Conservation (phyloP, 257 asterid genomes). For the Nicotiana sylvestris region DNA sequence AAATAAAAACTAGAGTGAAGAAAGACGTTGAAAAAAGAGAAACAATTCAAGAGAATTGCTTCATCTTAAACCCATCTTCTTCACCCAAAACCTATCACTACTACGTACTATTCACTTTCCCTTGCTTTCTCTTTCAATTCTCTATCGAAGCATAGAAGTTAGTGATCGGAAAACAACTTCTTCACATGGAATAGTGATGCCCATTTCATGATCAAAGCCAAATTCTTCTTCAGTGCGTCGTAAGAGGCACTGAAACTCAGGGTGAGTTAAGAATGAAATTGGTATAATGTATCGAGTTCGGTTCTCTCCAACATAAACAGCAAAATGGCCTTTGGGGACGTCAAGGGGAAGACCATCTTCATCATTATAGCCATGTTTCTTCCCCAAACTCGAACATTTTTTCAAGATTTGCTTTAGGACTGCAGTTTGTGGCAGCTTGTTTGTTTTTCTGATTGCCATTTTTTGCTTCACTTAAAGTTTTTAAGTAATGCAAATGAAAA, state of each 20-base stretch:
- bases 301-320: slow-evolving; percentile 43
- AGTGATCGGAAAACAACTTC: slow-evolving; percentile 42
- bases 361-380: slow-evolving; percentile 23
- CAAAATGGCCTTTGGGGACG: slow-evolving; percentile 49
- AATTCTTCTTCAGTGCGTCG: slow-evolving; percentile 47
- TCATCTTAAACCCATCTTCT: slow-evolving; percentile 23
- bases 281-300: slow-evolving; percentile 43
- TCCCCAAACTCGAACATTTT: slow-evolving; percentile 45
- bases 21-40: slow-evolving; percentile 18
- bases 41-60: slow-evolving; percentile 7
- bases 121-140: too few species aligned
- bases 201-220: slow-evolving; percentile 50
- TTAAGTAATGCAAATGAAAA: neutral
- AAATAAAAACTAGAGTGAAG: neutral
- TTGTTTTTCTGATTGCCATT: slow-evolving; percentile 36
- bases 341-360: slow-evolving; percentile 38
- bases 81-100: neutral
- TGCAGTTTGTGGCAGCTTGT: slow-evolving; percentile 35
- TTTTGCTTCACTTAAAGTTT: neutral
- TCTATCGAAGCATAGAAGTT: slow-evolving; percentile 45
- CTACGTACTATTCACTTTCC: neutral
- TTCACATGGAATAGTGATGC: slow-evolving; percentile 48
- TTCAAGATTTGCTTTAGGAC: slow-evolving; percentile 36
- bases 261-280: slow-evolving; percentile 32
- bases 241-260: slow-evolving; percentile 13